Evolutionary conservation across 2,329 filamentous ascomycete genomes (phyloP), one percentile per base, ranked within the genome.

Genomic region (Diplodia sapinea): DNA sequence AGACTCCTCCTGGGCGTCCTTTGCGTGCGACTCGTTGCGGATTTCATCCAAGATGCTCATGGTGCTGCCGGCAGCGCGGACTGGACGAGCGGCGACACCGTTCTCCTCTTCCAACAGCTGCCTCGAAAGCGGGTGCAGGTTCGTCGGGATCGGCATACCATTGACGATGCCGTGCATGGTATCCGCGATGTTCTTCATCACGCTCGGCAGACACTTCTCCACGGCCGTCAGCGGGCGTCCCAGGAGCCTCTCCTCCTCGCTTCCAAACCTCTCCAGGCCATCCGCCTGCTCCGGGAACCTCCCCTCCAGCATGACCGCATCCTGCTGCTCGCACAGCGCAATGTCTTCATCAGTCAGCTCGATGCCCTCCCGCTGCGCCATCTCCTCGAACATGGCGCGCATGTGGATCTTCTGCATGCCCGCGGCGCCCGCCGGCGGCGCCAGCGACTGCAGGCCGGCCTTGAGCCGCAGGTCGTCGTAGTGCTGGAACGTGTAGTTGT

Each of bases 11-110:
- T n/a, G 1, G 7, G 40, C 7, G 17, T 7, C 40, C 40, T n/a
- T 43, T 6, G 6, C 40, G 1, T 1, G 15, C 0, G 40, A 15
- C 40, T 43, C 40, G 17, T 7, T 17, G 6, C 40, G 17, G 1
- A 43, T 3, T 2, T 43, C 40, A 11, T 47, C 43, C 7, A 47
- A 4, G n/a, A 47, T n/a, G n/a, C 17, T 4, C 7, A 7, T 47
- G 1, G n/a, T 47, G 2, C 1, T 11, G 2, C 4, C 11, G n/a
- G 17, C n/a, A 0, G 11, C 20, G n/a, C 1, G 2, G 0, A 20
- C 17, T 4, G 17, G 17, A 3, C 17, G 7, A 38, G 36, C 36
- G 11, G 9, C 36, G 11, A 20, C n/a, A 20, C 43, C 17, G 3
- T 20, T 47, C n/a, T 20, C 43, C 4, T n/a, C 43, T 11, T 20